Conservation (phyloP, 306 rosid genomes). For the Vigna mungo region DNA sequence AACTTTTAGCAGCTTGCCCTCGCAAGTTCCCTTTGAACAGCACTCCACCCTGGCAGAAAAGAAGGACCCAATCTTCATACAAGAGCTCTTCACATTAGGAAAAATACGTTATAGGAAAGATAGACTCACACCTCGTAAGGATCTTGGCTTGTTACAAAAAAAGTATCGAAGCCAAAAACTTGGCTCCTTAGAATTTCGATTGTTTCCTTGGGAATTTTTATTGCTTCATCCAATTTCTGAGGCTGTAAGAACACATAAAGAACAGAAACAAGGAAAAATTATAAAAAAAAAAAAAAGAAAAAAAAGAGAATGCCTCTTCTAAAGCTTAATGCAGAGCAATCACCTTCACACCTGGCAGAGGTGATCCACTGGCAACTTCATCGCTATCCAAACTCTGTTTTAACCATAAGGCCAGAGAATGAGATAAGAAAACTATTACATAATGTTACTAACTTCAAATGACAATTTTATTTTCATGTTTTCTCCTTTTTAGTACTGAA, state of each 20-base stretch:
- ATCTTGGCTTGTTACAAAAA: conserved; percentile 89
- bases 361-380: conserved; percentile 94
- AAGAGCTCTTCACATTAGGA: conserved; percentile 34
- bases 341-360: conserved; percentile 99
- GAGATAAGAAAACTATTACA: conserved; percentile 32
- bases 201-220: conserved; percentile 82
- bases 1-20: conserved; percentile 86
- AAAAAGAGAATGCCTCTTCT: conserved; percentile 32
- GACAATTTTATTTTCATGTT: neutral
- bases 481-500: neutral
- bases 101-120: conserved; percentile 30
- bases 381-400: conserved; percentile 65
- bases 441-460: conserved; percentile 31
- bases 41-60: conserved; percentile 79
- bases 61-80: conserved; percentile 36
- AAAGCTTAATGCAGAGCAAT: conserved; percentile 46
- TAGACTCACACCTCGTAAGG: conserved; percentile 83
- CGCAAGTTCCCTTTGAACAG: conserved; percentile 96
- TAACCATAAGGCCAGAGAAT: conserved; percentile 48
- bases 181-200: conserved; percentile 82
- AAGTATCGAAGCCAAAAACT: conserved; percentile 95
- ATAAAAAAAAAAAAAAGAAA: conserved; percentile 15
- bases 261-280: conserved; percentile 41
- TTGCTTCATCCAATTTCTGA: conserved; percentile 76
- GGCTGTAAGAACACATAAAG: conserved; percentile 60